phyloP scores from a whole-genome alignment of 2,329 filamentous ascomycete genomes.

The Paramyrothecium sp. region DNA sequence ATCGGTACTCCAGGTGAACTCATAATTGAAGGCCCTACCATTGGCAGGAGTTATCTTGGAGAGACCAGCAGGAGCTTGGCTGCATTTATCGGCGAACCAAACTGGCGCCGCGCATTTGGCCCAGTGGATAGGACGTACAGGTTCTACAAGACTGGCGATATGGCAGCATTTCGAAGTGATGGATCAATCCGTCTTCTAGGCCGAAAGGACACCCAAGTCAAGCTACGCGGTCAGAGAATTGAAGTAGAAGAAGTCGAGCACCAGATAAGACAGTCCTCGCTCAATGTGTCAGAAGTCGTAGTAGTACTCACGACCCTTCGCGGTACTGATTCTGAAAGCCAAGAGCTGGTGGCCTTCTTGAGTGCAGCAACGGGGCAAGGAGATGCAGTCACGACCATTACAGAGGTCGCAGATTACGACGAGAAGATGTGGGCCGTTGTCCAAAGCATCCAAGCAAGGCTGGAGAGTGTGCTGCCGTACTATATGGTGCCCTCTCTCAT shows the following conservation, averaged over 20 bases:
- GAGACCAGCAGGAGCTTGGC: constrained; percentile 7
- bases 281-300: neutral
- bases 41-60: constrained; percentile 20
- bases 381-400: no score
- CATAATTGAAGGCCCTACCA: constrained; percentile 16
- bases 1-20: constrained; percentile 17
- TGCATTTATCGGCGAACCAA: neutral
- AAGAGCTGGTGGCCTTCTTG: neutral
- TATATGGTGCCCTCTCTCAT: neutral
- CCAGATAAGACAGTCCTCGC: neutral
- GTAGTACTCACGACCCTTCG: neutral
- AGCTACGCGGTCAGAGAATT: constrained; percentile 50
- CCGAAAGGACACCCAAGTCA: constrained; percentile 52
- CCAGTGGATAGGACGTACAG: neutral
- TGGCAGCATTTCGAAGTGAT: constrained; percentile 12
- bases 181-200: constrained; percentile 43
- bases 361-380: neutral
- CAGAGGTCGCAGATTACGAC: no score
- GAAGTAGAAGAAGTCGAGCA: constrained; percentile 29
- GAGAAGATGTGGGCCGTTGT: no score
- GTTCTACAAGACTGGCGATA: neutral
- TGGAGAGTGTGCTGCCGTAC: neutral
- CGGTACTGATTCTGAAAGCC: neutral
- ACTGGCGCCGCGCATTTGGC: neutral
- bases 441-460: no score